phyloP scores from a whole-genome alignment of 2,329 filamentous ascomycete genomes.

The Hawksworthiomyces lignivorus region DNA sequence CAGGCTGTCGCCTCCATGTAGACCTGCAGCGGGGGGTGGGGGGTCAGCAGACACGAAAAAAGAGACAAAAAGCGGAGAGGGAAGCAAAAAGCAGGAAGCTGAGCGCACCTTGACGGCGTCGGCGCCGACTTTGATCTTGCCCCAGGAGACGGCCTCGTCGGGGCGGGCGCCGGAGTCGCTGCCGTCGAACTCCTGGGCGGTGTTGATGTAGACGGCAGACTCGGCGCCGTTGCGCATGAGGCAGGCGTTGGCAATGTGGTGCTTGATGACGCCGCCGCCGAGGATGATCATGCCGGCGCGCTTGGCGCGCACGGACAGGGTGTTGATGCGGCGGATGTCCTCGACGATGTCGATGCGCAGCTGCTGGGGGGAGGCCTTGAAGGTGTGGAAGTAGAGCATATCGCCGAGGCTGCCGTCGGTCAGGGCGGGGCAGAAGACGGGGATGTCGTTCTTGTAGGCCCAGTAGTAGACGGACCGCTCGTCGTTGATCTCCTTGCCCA shows the following conservation, averaged over 20 bases:
- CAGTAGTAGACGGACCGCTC: conserved; percentile 91
- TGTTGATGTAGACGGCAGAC: conserved; percentile 96
- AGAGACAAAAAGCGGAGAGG: background rate
- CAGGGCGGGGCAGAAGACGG: conserved; percentile 91
- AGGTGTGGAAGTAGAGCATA: conserved; percentile 98
- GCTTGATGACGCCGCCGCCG: conserved; percentile 91
- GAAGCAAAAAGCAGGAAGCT: no score
- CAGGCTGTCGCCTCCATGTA: conserved; percentile 58
- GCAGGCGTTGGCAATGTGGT: conserved; percentile 96
- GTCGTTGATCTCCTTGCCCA: conserved; percentile 91
- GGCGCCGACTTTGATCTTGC: conserved; percentile 87
- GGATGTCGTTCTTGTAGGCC: conserved; percentile 95
- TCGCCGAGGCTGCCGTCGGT: conserved; percentile 94
- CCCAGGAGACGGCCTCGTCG: conserved; percentile 97
- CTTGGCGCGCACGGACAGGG: conserved; percentile 78
- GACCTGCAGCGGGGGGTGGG: conserved; percentile 36
- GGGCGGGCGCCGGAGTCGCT: conserved; percentile 92
- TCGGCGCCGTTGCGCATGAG: conserved; percentile 97
- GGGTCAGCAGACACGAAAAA: conserved; percentile 10
- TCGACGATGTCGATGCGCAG: conserved; percentile 86
- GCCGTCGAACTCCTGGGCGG: conserved; percentile 93
- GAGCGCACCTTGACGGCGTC: conserved; percentile 81
- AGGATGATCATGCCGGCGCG: conserved; percentile 91
- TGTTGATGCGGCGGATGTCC: conserved; percentile 90
- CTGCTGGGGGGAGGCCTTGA: conserved; percentile 74